Base-by-base conservation (phyloP, 176 grass and related monocot species). In the Oryza brachyantha region DNA sequence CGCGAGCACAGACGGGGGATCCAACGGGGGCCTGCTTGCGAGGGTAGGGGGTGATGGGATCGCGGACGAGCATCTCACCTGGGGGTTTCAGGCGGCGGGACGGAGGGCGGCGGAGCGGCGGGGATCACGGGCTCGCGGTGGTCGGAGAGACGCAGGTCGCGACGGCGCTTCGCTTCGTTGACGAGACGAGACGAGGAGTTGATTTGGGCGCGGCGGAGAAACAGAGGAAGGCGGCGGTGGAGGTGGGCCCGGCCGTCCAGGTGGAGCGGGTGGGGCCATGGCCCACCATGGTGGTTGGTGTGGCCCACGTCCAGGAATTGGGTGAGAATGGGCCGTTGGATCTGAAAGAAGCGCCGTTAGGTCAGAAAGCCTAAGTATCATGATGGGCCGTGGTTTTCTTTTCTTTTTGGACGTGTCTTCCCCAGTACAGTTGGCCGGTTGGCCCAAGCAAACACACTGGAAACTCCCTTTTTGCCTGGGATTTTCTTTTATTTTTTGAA, bases 181-280 rank as follows among this genome's bases (percentile, higher is more conserved):
- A 72, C 28, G 24, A 24, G 27, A 72, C 28, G 13, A 14, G 7
- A 42, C 24, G 66, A 66, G 36, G 75, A 5, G 2, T 36, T 3
- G 50, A 5, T 54, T 34, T 13, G 39, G 66, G 16, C 14, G 46
- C 64, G 82, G 74, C 55, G 73, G 73, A 70, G 73, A 77, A 61
- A 31, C 52, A 70, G 64, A 70, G 50, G 71, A 19, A 19, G 26
- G 26, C 54, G 52, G 26, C 48, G 62, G 16, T 1, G 22, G 8
- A 2, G 16, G n/a, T 0, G 29, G 24, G 58, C 1, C 24, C 8
- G 1, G 38, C 1, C 8, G 48, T 3, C 55, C 61, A 40, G 55
- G 27, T 58, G 52, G 38, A 37, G 67, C 31, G 58, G 2, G 42
- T 71, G 52, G 70, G 35, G 4, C 31, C 31, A 2, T 32, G 4